Evolutionary conservation across 257 asterid genomes (phyloP).

Genomic region (Anisodus tanguticus): DNA sequence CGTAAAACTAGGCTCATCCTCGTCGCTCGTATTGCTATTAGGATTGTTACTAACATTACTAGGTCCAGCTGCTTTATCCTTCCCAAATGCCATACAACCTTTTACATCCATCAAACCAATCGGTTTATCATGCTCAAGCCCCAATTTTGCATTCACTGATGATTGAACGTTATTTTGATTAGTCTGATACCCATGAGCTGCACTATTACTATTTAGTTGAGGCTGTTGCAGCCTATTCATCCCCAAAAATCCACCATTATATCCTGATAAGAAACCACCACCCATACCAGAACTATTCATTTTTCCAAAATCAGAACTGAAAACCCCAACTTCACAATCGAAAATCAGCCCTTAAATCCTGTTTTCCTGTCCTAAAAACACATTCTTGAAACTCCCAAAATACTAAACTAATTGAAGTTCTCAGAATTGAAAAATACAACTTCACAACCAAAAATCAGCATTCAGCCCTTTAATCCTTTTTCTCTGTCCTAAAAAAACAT

Average conservation of each 20-base stretch:
- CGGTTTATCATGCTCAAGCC: slow-evolving; percentile 32
- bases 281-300: slow-evolving; percentile 41
- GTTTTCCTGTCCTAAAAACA: neutral
- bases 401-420: too few species aligned
- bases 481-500: neutral
- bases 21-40: slow-evolving; percentile 40
- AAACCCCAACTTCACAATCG: neutral
- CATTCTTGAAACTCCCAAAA: slow-evolving; percentile 10
- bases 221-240: slow-evolving; percentile 43
- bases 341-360: slow-evolving; percentile 7
- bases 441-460: slow-evolving; percentile 28
- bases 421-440: neutral
- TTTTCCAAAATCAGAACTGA: slow-evolving; percentile 6
- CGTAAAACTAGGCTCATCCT: slow-evolving; percentile 41
- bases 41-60: slow-evolving; percentile 27
- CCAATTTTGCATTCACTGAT: slow-evolving; percentile 26
- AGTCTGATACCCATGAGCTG: slow-evolving; percentile 21
- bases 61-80: slow-evolving; percentile 27
- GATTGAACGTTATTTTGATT: slow-evolving; percentile 27
- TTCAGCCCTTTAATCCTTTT: neutral
- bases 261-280: slow-evolving; percentile 42
- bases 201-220: slow-evolving; percentile 27
- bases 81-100: slow-evolving; percentile 37
- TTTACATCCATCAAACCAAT: slow-evolving; percentile 31
- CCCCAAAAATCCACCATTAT: slow-evolving; percentile 42